Base-by-base conservation (phyloP, 1,284 basidiomycete genomes). In the Phlebopus sp. region DNA sequence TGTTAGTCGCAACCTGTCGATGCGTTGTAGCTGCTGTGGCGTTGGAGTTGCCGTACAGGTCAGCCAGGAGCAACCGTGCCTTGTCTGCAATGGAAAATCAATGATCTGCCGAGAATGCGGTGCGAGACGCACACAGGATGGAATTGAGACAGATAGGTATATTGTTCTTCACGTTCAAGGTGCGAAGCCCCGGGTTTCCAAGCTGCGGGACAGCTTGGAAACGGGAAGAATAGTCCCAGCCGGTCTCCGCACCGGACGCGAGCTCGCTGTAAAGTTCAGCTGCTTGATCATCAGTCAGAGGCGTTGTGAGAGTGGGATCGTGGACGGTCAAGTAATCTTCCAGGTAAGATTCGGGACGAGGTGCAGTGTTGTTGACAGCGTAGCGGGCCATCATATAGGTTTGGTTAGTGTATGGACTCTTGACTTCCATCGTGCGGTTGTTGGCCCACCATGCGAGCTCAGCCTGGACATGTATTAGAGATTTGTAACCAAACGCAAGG, bases 221-320 rank as follows among this genome's bases (percentile, higher is more conserved):
- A 9, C 84, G 72, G 1, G 71, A 67, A 8, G 68, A 69, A 46
- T 72, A 79, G 52, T 79, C 78, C 78, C 77, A 80, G 4, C 84
- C 92, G 10, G 79, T 81, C 72, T 97, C 93, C 1, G 92, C 94
- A 37, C 91, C 93, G 42, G 77, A 79, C 0, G 94, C 93, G 17
- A 97, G 78, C 63, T 96, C 87, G n/a, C 88, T 79, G 59, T 94
- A 97, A n/a, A 97, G 65, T 3, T 75, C 79, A 0, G 77, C 75
- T 41, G 78, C 75, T 60, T 86, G 68, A 1, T 74, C 69, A 17
- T 82, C 82, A 49, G 79, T 86, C 42, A 92, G 68, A 4, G 79
- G 62, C 0, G 81, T 77, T 27, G 59, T 57, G 5, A 81, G 57
- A 0, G 74, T 72, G 0, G 84, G 78, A 45, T 82, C 84, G 49